Evolutionary conservation across 768 basidiomycete species (phyloP), one percentile per base, ranked within the genome.

Genomic region (Amanita jacksonii): DNA sequence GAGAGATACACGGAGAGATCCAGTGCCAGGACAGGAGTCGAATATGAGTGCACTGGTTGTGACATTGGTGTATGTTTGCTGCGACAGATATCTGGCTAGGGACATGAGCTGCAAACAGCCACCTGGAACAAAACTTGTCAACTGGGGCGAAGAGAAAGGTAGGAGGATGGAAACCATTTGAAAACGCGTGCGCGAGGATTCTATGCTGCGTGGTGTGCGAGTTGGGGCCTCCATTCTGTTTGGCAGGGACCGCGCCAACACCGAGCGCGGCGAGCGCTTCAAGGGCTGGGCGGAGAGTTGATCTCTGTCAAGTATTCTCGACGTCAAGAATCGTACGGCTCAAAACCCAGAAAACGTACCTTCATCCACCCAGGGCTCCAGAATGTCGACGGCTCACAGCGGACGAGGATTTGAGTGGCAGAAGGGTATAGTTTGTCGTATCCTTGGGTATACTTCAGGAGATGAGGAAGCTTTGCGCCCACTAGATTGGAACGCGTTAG

Each of bases 131-230:
- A 13, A 5, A 39, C 23, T 8, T 42, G 10, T 32, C 20, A 42
- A 22, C 23, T 10, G 19, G 10, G 16, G 10, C n/a, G 23, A 20
- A 23, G 28, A 23, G 38, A 18, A 28, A 18, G 34, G 18, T 39
- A 19, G 41, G 6, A 22, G 23, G 5, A 35, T 8, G 49, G 53
- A 33, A 45, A 69, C 72, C 73, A 31, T 74, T 73, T 0, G 72
- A 74, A 47, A 76, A 76, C 8, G 59, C 52, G 37, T 76, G 73
- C 1, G 68, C 57, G 10, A 76, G 55, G 13, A 74, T 56, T 13
- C 66, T 59, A 24, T 63, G 64, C 43, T 33, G 42, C 36, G 19
- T 32, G 38, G 30, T 6, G 40, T 15, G 28, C 47, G 8, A 41
- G 47, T 38, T 12, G 24, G 38, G 13, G 30, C 16, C 50, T 44